phyloP scores from a whole-genome alignment of 1,284 basidiomycete genomes.

The Malassezia nana region DNA sequence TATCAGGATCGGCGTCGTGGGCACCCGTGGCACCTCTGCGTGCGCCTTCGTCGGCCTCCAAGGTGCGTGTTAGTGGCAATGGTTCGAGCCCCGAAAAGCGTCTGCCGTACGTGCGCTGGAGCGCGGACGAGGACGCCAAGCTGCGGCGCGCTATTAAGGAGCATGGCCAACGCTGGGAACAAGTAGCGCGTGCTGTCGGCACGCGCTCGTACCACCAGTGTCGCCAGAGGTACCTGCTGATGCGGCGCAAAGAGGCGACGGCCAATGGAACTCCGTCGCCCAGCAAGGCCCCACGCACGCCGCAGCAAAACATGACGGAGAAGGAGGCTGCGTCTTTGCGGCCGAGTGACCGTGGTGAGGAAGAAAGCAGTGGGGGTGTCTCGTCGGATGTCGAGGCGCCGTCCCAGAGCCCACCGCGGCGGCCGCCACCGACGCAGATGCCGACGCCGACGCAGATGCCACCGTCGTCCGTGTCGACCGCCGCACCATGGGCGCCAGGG shows the following conservation, averaged over 20 bases:
- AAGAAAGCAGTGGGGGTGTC: slow-evolving; percentile 1
- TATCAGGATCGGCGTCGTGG: neutral
- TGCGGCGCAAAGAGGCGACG: slow-evolving; percentile 44
- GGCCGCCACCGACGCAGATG: neutral
- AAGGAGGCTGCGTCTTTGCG: neutral
- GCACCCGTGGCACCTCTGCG: neutral
- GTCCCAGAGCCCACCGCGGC: neutral
- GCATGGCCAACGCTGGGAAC: slow-evolving; percentile 46
- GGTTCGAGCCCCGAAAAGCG: slow-evolving; percentile 45
- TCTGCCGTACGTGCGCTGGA: slow-evolving; percentile 46
- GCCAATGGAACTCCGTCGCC: slow-evolving; percentile 20
- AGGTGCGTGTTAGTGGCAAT: slow-evolving; percentile 20
- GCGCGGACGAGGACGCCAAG: slow-evolving; percentile 43
- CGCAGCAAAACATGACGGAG: neutral
- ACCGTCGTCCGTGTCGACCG: neutral
- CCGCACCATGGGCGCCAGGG: neutral
- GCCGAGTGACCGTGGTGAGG: neutral
- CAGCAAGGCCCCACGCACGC: slow-evolving; percentile 3
- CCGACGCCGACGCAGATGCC: neutral
- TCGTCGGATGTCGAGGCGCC: neutral
- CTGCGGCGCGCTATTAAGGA: slow-evolving; percentile 42
- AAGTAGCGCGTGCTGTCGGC: slow-evolving; percentile 45
- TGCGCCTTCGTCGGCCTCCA: slow-evolving; percentile 4
- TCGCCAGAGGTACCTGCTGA: slow-evolving; percentile 45
- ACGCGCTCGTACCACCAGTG: slow-evolving; percentile 48